Evolutionary conservation across 192 early-diverging fungal genomes (phyloP), one percentile per base, ranked within the genome.

Genomic region (Backusella morwellensis): DNA sequence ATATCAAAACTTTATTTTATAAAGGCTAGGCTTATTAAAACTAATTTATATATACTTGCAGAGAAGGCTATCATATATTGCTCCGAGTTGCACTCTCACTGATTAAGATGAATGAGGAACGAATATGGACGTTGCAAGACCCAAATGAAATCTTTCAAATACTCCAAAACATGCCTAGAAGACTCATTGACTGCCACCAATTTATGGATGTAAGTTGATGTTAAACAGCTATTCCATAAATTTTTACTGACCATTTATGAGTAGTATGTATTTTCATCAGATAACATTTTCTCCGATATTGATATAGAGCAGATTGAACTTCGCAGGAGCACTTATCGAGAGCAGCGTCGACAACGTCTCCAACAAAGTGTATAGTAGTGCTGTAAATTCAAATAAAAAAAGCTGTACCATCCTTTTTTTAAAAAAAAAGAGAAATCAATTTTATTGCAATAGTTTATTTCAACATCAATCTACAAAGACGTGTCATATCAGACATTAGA

Each of bases 31-130:
- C 66, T 19, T 26, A 63, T 59, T 41, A 72, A 38, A 72, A 29
- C 17, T 21, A n/a, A 15, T 26, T 74, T 56, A 32, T 68, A 76
- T 15, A 76, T 15, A 35, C 5, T 79, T 41, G 15, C 68, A 80
- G 84, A 69, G 86, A 86, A 44, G 86, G 84, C 54, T 88, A 88
- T 83, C 92, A 92, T 80, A 86, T 93, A 35, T 72, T 95, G 11
- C 90, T 91, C 72, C 86, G 92, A 1, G 88, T 93, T 15, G 90
- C 91, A 0, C 82, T 95, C 21, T 87, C 94, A 1, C 85, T 95
- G 56, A 77, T 95, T 26, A 82, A 88, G 63, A 75, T 91, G 34
- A 88, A 92, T 73, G 89, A 95, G 68, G 77, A 83, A n/a, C 82
- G 86, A 36, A 86, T 95, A 35, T 70, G 90, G 11, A 82, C 80